Evolutionary conservation across 257 asterid genomes (phyloP), one percentile per base, ranked within the genome.

Genomic region (Avicennia marina): DNA sequence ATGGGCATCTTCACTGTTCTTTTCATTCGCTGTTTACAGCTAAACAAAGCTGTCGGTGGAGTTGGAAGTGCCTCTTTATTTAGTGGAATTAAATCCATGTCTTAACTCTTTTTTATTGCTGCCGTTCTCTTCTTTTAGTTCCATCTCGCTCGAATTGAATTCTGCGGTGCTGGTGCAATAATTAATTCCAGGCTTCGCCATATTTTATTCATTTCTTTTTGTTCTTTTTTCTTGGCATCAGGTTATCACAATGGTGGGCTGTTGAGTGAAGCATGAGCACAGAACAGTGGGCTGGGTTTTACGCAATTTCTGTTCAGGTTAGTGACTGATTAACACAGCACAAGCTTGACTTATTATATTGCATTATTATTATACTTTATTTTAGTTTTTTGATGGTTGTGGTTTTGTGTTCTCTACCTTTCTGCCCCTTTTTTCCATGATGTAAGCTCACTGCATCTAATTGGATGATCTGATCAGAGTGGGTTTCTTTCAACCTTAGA

Each of bases 11-110:
- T 49, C 60, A 65, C 78, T 61, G 62, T 71, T 60, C 27, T 47
- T 56, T 52, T 45, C 22, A 16, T 66, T 11, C 42, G 40, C 51
- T 24, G 19, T 54, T 68, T 46, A 69, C 71, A 56, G 61, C 70
- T 31, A n/a, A 52, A 50, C 38, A 39, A 27, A 11, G 19, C 43
- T 73, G 83, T 77, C 83, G 83, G 83, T 77, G 83, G 79, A 66
- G 56, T 24, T 62, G 20, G 22, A 46, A 39, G 47, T 69, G 57
- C 51, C 43, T 58, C 55, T 41, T 50, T 16, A 43, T 41, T 50
- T 20, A 38, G 44, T 45, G 18, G 21, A 32, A 62, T 45, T 42
- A 49, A 61, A 49, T 32, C 48, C 36, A 11, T 3, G 2, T 13
- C 22, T 25, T 15, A 12, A 4, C 51, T 4, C 41, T 20, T 10